Evolutionary conservation across 495 filamentous ascomycete species (phyloP).

Genomic region (Hypoxylon lenormandii): DNA sequence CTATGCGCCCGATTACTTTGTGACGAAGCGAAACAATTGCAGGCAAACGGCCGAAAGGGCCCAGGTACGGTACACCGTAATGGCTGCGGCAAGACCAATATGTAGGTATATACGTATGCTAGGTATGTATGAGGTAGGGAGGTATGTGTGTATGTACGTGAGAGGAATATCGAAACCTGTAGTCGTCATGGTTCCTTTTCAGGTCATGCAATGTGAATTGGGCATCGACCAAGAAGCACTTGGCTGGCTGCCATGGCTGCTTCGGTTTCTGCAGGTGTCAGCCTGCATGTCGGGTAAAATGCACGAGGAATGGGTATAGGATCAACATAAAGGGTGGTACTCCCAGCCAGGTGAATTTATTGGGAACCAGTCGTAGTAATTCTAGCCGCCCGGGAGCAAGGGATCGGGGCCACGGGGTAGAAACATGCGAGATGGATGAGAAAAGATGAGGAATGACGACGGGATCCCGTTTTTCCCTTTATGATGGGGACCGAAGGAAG

Average conservation of each 20-base stretch:
- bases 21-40: conserved; percentile 1
- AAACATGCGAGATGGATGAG: conserved; percentile 42
- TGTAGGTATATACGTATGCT: background rate
- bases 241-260: conserved; percentile 6
- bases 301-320: conserved; percentile 34
- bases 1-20: conserved; percentile 28
- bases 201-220: conserved; percentile 26
- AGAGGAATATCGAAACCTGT: background rate
- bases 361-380: conserved; percentile 47
- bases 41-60: conserved; percentile 35
- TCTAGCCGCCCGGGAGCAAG: conserved; percentile 36
- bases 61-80: background rate
- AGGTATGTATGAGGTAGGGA: too few species aligned
- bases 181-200: conserved; percentile 7
- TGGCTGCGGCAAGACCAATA: background rate
- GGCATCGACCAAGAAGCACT: conserved; percentile 37
- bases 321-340: conserved; percentile 18
- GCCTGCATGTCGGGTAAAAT: conserved; percentile 48
- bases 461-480: conserved; percentile 18
- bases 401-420: conserved; percentile 40
- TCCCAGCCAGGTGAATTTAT: conserved; percentile 19
- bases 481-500: conserved; percentile 14
- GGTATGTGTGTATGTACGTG: background rate
- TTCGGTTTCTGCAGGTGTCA: conserved; percentile 39
- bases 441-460: conserved; percentile 33